A percentile compares a stretch with the other conserved stretches of the same genome.
Conservation (phyloP, 345 rosid genomes). For the Gossypium longicalyx region DNA sequence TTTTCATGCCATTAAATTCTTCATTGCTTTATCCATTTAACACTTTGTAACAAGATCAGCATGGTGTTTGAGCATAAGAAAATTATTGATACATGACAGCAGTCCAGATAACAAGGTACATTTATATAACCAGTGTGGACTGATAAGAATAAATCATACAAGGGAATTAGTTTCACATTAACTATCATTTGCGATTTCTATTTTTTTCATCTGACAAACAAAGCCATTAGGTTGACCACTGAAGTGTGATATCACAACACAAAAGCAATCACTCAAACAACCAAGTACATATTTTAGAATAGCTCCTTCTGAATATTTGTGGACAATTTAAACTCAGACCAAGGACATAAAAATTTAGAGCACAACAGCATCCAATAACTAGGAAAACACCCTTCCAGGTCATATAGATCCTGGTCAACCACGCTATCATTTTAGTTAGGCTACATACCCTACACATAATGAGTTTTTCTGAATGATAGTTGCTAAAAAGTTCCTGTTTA, state of each 20-base stretch:
- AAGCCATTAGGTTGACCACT: not conserved
- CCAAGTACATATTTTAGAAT: not conserved
- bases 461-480: not conserved
- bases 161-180: not conserved
- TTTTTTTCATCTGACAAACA: not conserved
- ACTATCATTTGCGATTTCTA: not conserved
- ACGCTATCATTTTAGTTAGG: not conserved
- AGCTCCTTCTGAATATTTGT: not conserved
- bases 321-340: not conserved
- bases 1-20: not conserved
- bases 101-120: not conserved
- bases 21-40: not conserved
- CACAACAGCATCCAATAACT: not conserved
- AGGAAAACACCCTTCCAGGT: not conserved
- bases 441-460: not conserved
- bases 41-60: not conserved
- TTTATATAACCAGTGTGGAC: not conserved
- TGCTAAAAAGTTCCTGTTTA: not conserved
- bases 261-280: not conserved
- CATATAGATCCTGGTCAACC: not conserved
- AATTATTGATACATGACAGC: not conserved
- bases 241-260: not conserved
- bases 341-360: not conserved
- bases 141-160: not conserved
- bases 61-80: not conserved